Percentiles rank a stretch among this genome's conserved stretches.
Evolutionary conservation across 768 basidiomycete genomes (phyloP).

Genomic region (Cyclocybe aegerita): DNA sequence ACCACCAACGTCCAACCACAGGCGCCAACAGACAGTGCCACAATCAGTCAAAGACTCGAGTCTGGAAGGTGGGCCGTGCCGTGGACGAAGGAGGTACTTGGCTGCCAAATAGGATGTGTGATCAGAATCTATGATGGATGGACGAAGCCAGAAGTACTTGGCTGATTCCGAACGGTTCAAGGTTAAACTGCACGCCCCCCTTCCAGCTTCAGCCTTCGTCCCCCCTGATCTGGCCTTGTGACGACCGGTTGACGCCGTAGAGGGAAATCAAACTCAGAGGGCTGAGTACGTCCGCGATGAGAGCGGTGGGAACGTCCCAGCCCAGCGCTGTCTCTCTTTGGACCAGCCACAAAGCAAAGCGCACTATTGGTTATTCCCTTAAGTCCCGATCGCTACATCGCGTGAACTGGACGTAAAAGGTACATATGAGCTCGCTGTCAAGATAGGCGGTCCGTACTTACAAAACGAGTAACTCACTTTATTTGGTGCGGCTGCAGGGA

Average conservation of each 20-base stretch:
- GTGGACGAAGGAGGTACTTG: constrained; percentile 16
- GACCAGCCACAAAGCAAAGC: constrained; percentile 14
- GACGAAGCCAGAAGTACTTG: constrained; percentile 21
- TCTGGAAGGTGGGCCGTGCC: no score
- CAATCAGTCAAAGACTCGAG: constrained; percentile 32
- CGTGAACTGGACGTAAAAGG: constrained; percentile 15
- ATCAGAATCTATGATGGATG: constrained; percentile 30
- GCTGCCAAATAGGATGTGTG: constrained; percentile 23
- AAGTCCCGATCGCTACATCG: constrained; percentile 12
- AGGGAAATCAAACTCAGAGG: constrained; percentile 17
- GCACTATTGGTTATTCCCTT: constrained; percentile 10
- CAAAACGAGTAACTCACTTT: constrained; percentile 18
- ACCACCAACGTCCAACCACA: constrained; percentile 9
- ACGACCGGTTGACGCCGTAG: constrained; percentile 27
- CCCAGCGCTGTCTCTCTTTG: constrained; percentile 10
- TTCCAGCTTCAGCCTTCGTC: no score
- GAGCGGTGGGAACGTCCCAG: constrained; percentile 17
- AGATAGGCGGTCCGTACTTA: constrained; percentile 11
- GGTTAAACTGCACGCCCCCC: constrained; percentile 15
- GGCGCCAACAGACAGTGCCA: constrained; percentile 30
- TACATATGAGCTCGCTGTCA: constrained; percentile 17
- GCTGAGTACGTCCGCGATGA: constrained; percentile 24
- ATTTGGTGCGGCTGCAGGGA: constrained; percentile 10
- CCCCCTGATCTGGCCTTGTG: constrained; percentile 34
- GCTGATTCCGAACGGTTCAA: constrained; percentile 23